Evolutionary conservation across 2,329 filamentous ascomycete genomes (phyloP), one percentile per base, ranked within the genome.

Genomic region (Scedosporium boydii): DNA sequence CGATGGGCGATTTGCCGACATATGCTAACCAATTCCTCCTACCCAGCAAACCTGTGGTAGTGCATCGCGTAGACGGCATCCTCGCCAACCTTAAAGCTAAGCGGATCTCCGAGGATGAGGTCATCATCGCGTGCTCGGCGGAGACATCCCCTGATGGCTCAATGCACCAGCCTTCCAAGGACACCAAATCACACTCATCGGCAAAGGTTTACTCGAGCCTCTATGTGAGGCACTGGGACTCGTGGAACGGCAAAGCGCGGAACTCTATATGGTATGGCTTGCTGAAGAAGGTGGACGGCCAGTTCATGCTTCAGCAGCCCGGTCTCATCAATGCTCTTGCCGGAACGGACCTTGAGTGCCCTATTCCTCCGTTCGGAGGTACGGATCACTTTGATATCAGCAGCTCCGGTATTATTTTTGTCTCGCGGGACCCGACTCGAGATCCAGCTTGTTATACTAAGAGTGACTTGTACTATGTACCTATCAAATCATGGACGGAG

Each of bases 161-260:
- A 1, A 80, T 95, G 27, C 87, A 87, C 74, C 89, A 89, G 70
- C 78, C 84, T 12, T 79, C 86, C 44, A 78, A 80, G 14, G 85
- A 83, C 44, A 76, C 82, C 65, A 84, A 86, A 69, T 77, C 82
- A 2, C 75, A 79, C 26, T 87, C 87, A 21, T 83, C 84, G 3
- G 91, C 85, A 29, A 87, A 83, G 68, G 81, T 91, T 23, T 95
- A 95, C 73, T 85, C 84, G 21, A 84, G 82, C 58, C 82, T 93
- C 27, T 95, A 90, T 69, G 89, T 90, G 29, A 84, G 91, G 14
- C 90, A 96, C 69, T 96, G 91, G 91, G 90, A 96, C 71, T 74
- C 81, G n/a, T 96, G 88, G 75, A 78, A 86, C 27, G 85, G 82
- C 0, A 82, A 86, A 56, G 87, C 90, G 68, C 85, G 82, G 65